Conservation (phyloP, 257 asterid genomes). For the Jasminum sambac region DNA sequence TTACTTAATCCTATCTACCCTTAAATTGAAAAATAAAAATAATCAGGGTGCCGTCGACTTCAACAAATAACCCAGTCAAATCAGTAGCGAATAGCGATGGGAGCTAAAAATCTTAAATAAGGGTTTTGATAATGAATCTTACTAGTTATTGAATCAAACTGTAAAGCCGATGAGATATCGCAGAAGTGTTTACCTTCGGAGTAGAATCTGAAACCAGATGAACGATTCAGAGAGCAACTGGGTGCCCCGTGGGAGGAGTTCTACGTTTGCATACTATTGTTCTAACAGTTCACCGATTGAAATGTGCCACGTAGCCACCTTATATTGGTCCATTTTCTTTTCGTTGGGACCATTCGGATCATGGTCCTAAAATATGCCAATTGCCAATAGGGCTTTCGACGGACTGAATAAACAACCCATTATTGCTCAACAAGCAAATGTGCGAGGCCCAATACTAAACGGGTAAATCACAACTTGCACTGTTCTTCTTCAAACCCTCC, state of each 20-base stretch:
- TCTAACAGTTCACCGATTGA: constrained; percentile 28
- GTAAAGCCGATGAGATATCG: constrained; percentile 16
- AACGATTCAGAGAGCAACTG: constrained; percentile 34
- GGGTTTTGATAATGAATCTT: not conserved
- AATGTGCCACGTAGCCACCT: constrained; percentile 31
- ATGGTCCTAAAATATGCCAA: too few species aligned
- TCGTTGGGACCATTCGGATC: too few species aligned
- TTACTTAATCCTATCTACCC: constrained; percentile 19
- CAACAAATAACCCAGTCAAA: constrained; percentile 16
- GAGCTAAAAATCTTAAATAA: not conserved
- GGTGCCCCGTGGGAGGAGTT: constrained; percentile 19
- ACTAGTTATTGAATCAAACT: not conserved
- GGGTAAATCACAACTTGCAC: not conserved
- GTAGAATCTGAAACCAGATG: constrained; percentile 41
- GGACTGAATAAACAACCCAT: not conserved
- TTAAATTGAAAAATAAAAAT: not conserved
- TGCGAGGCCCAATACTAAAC: not conserved
- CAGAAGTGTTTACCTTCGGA: constrained; percentile 28
- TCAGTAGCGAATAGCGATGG: constrained; percentile 6
- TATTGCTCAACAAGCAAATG: not conserved
- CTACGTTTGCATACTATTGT: constrained; percentile 16
- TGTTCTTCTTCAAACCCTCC: constrained; percentile 1
- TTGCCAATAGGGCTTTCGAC: not conserved
- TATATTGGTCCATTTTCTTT: not conserved
- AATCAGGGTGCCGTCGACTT: constrained; percentile 30